A percentile compares a stretch with the other conserved stretches of the same genome.
Evolutionary conservation across 2,329 filamentous ascomycete genomes (phyloP).

Genomic region (Nothophoma quercina): DNA sequence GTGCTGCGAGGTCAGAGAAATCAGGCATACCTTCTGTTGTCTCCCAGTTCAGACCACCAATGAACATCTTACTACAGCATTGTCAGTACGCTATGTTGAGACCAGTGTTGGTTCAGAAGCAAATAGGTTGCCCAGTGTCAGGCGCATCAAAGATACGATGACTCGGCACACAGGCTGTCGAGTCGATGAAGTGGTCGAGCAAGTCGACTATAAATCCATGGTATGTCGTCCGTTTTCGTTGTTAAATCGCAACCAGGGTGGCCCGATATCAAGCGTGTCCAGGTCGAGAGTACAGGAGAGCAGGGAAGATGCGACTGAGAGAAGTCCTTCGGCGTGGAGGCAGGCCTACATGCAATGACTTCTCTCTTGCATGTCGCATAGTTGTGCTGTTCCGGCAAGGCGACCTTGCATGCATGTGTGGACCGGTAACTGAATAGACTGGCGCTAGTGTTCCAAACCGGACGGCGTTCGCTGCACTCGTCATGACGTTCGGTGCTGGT

Average conservation of each 20-base stretch:
- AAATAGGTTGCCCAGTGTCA: neutral
- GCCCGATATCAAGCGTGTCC: neutral
- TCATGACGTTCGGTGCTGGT: neutral
- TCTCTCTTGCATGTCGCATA: no score
- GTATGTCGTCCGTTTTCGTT: no score
- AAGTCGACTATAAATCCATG: no score
- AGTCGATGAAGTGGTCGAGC: neutral
- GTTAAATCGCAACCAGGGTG: no score
- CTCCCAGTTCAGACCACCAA: slow-evolving; percentile 98
- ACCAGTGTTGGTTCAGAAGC: neutral
- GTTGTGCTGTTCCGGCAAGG: neutral
- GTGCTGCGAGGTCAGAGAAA: neutral
- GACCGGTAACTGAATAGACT: neutral
- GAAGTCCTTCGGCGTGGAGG: neutral
- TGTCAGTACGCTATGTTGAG: slow-evolving; percentile 24
- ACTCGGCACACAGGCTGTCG: neutral
- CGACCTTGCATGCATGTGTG: neutral
- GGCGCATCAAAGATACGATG: slow-evolving; percentile 10
- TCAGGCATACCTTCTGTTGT: slow-evolving; percentile 87
- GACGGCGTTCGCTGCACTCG: slow-evolving; percentile 2
- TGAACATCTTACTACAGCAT: slow-evolving; percentile 91
- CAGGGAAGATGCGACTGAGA: neutral
- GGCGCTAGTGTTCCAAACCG: slow-evolving; percentile 5
- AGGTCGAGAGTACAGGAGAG: neutral
- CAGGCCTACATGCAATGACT: no score